phyloP scores from a whole-genome alignment of 1,139 yeast species.

The Wickerhamiella pararugosa region DNA sequence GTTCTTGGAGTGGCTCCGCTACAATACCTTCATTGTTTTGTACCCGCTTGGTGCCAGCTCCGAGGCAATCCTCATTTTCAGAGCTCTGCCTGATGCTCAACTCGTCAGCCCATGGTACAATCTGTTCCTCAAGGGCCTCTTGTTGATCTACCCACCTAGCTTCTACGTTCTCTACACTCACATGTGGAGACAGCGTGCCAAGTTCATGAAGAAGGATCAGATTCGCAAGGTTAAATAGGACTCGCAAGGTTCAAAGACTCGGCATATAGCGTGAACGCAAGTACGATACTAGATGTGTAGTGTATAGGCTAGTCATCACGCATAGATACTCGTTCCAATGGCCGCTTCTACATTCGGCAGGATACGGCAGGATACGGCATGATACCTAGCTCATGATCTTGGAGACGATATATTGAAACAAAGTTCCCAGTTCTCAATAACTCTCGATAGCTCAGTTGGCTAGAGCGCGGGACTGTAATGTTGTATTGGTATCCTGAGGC shows the following conservation, averaged over 20 bases:
- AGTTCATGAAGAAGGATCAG: slow-evolving; percentile 5
- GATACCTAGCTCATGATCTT: too few species aligned
- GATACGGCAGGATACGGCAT: too few species aligned
- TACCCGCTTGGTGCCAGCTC: slow-evolving; percentile 88
- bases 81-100: slow-evolving; percentile 52
- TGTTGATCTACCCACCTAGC: slow-evolving; percentile 70
- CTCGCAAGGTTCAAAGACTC: too few species aligned
- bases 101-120: slow-evolving; percentile 39
- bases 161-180: slow-evolving; percentile 72
- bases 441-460: slow-evolving; percentile 1
- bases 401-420: background rate
- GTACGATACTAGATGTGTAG: too few species aligned
- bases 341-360: too few species aligned
- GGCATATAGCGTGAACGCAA: too few species aligned
- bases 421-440: background rate
- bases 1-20: slow-evolving; percentile 57
- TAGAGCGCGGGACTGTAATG: slow-evolving; percentile 1
- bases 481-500: background rate
- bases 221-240: too few species aligned
- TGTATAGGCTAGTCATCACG: too few species aligned
- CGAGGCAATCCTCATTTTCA: slow-evolving; percentile 56
- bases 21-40: slow-evolving; percentile 64
- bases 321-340: too few species aligned
- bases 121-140: slow-evolving; percentile 38
- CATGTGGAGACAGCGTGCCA: slow-evolving; percentile 67